Base-by-base conservation (phyloP, 129 eudicot genomes). In the Artemisia tridentata region DNA sequence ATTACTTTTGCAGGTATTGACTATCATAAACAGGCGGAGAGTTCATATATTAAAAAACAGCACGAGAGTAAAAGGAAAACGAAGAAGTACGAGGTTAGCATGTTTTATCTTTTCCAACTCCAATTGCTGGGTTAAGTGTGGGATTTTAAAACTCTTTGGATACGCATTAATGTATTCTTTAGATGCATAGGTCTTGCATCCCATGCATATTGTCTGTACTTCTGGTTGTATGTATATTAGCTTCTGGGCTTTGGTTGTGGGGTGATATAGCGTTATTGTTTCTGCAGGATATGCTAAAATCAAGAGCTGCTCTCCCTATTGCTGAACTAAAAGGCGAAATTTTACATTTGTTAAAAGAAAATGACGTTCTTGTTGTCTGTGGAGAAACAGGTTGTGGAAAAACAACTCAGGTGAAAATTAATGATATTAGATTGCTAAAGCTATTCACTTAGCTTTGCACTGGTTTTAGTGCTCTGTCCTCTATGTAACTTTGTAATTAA, bases 311-410 rank as follows among this genome's bases (percentile, higher is more conserved):
- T 46, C 98, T 93, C 65, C 98, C 98, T 60, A 89, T 93, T 80
- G 86, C 96, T 68, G 91, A 87, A 74, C 75, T 81, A 78, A 89
- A 85, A 82, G 81, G 74, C 46, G 95, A 89, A 50, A 89, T 93
- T 51, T 69, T 93, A 56, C 75, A 48, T 54, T 79, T 84, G 70
- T 78, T 93, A 69, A 88, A 83, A 80, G 86, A 89, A 78, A 87
- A 85, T 21, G 80, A 93, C 73, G 97, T 87, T 58, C 82, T 93
- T 76, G 98, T 93, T 63, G 82, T 93, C 60, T 93, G 90, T 79
- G 98, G 98, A 54, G 98, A 93, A 77, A 93, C 98, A 54, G 98
- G 98, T 50, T 93, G 92, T 68, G 98, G 98, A 47, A 93, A 93
- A 87, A 93, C 98, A 50, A 93, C 98, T 54, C 98, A 93, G 98